Evolutionary conservation across 257 asterid species (phyloP).

Genomic region (Solanum neorickii): DNA sequence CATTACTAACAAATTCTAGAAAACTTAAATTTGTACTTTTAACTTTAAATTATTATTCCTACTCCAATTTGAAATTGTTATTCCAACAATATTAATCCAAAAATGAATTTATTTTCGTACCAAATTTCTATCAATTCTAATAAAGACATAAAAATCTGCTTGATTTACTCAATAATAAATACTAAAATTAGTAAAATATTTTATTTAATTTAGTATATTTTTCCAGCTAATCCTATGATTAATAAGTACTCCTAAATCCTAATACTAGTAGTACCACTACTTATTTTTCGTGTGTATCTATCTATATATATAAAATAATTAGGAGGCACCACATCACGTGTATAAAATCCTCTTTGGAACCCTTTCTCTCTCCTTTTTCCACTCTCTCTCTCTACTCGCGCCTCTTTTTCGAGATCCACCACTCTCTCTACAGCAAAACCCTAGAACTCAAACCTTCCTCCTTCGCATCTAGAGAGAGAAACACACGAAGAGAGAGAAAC

Average conservation of each 20-base stretch:
- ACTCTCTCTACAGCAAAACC: conserved; percentile 23
- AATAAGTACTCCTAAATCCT: background rate
- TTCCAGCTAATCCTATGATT: background rate
- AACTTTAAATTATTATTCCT: too few relatives aligned
- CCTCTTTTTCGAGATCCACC: conserved; percentile 1
- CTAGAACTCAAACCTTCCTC: conserved; percentile 22
- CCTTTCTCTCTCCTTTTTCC: background rate
- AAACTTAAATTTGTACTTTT: too few relatives aligned
- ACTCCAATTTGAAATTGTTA: too few relatives aligned
- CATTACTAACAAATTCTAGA: background rate
- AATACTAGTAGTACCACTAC: background rate
- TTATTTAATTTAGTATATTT: too few relatives aligned
- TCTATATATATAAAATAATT: background rate
- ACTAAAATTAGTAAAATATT: background rate
- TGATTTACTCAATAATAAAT: background rate
- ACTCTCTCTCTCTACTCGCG: conserved; percentile 9
- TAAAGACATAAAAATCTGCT: background rate
- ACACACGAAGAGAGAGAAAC: conserved; percentile 17
- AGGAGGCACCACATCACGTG: background rate
- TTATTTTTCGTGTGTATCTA: background rate
- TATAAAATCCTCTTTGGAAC: background rate
- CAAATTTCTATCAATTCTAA: background rate
- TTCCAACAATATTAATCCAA: too few relatives aligned
- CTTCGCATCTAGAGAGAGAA: background rate
- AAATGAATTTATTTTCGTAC: background rate